Evolutionary conservation across 352 stramenopile species (phyloP).

Genomic region (Phytopythium cucurbitacearum): DNA sequence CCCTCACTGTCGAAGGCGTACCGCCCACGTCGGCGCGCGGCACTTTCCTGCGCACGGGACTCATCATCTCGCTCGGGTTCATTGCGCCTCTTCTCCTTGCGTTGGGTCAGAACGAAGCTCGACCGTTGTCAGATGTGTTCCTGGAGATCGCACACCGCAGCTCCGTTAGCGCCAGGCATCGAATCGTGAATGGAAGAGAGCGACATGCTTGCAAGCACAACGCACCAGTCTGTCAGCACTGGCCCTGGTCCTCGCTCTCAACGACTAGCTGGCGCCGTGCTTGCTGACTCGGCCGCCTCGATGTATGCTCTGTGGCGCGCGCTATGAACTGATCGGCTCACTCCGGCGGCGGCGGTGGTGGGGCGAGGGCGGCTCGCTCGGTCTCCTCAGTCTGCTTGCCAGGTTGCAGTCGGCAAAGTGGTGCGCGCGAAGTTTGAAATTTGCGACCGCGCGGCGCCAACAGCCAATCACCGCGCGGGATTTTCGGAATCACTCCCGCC

Average conservation of each 20-base stretch:
- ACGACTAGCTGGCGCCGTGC: too few species aligned
- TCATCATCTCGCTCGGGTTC: slow-evolving; percentile 35
- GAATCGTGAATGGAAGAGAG: too few species aligned
- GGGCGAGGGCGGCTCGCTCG: not conserved
- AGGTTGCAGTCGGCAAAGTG: not conserved
- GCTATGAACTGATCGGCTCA: not conserved
- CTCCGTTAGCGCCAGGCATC: too few species aligned
- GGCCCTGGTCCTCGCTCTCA: too few species aligned
- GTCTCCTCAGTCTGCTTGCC: not conserved
- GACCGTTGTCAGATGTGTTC: too few species aligned
- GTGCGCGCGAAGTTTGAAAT: slow-evolving; percentile 5
- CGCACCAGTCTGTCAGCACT: too few species aligned
- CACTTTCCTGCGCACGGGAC: slow-evolving; percentile 23
- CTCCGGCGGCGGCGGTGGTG: not conserved
- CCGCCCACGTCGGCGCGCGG: slow-evolving; percentile 10
- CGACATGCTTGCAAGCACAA: too few species aligned
- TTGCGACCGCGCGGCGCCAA: not conserved
- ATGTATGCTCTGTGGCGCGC: too few species aligned
- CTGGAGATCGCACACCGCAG: too few species aligned
- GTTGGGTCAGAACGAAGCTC: too few species aligned
- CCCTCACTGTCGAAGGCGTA: slow-evolving; percentile 18
- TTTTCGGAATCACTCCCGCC: slow-evolving; percentile 26
- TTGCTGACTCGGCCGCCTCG: too few species aligned
- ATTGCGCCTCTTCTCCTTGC: slow-evolving; percentile 8
- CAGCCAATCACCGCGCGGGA: slow-evolving; percentile 25